A percentile compares a stretch with the other conserved stretches of the same genome.
phyloP scores from a whole-genome alignment of 192 early-diverging fungal genomes.

The Backusella morwellensis region DNA sequence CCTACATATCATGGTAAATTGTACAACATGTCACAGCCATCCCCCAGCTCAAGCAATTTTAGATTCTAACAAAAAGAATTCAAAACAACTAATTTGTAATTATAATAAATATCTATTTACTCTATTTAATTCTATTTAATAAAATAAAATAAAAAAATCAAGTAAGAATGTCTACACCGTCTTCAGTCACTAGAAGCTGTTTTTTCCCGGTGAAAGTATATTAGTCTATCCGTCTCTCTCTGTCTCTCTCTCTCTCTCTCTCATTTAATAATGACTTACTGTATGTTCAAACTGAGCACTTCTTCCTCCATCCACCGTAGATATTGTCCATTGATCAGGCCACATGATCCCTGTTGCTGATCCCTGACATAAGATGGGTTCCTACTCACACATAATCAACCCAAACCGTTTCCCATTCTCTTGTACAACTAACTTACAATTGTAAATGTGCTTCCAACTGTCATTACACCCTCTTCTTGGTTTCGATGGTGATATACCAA shows the following conservation, averaged over 20 bases:
- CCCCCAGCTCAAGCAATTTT: background rate
- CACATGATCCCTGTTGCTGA: conserved; percentile 63
- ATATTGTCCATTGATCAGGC: conserved; percentile 88
- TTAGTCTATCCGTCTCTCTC: no score
- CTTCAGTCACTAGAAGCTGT: conserved; percentile 57
- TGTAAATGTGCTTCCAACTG: conserved; percentile 81
- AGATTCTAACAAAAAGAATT: background rate
- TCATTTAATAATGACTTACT: conserved; percentile 14
- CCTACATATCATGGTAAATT: background rate
- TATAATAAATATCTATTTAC: background rate
- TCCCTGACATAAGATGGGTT: conserved; percentile 86
- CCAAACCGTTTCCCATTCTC: no score
- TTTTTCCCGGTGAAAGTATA: no score
- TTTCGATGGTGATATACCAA: conserved; percentile 73
- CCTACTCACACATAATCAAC: background rate
- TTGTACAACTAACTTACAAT: conserved; percentile 43
- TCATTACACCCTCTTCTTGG: conserved; percentile 68
- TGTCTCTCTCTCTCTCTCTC: no score
- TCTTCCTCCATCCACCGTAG: conserved; percentile 74
- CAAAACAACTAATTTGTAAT: background rate
- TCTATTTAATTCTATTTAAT: background rate
- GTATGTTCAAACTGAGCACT: conserved; percentile 90
- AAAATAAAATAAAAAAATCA: background rate
- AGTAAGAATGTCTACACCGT: conserved; percentile 71
- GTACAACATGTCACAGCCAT: background rate